Evolutionary conservation across 345 rosid genomes (phyloP), one percentile per base, ranked within the genome.

Genomic region (Adansonia digitata): DNA sequence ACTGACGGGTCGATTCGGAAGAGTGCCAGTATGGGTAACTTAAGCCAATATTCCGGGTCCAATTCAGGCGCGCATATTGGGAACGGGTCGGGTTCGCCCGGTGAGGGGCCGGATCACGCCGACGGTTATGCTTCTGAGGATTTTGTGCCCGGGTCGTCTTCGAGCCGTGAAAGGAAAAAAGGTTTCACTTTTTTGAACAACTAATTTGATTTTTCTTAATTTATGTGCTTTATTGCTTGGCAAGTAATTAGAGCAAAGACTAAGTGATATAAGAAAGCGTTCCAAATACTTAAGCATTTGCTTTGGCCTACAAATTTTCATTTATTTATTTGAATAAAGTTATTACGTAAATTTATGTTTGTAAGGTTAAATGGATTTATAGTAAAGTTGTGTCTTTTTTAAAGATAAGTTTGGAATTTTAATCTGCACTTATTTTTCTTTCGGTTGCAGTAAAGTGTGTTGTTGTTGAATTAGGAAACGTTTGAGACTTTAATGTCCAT

Each of bases 71-170:
- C 74, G 42, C 84, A 80, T 56, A 83, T 76, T 31, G 81, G 73
- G 35, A 83, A 76, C 76, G 82, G 79, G 69, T 86, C 90, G 5
- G 88, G 84, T 82, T 89, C 94, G 11, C 92, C 93, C 12, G 89
- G 84, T 27, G 84, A 75, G 57, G 79, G 73, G 14, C 89, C 87
- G 39, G 98, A 93, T 86, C 98, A 91, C 76, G 87, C 85, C 5
- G 93, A 87, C 69, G 98, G 99, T 3, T 95, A 93, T 63, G 98
- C 97, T 70, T 95, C 98, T 6, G 99, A 95, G 81, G 99, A 95
- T 79, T 91, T 91, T 69, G 96, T 95, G 64, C 84, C 94, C 37
- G 99, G 98, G 29, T 92, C 98, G 48, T 89, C 98, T 29, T 90
- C 98, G 5, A 88, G 92, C 81, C 91, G 98, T 39, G 96, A 95